These are phyloP conservation scores for Graphiopsis chlorocephala DNA, from an alignment of 2,329 filamentous ascomycete species.

Conservation along the genomic window DNA sequence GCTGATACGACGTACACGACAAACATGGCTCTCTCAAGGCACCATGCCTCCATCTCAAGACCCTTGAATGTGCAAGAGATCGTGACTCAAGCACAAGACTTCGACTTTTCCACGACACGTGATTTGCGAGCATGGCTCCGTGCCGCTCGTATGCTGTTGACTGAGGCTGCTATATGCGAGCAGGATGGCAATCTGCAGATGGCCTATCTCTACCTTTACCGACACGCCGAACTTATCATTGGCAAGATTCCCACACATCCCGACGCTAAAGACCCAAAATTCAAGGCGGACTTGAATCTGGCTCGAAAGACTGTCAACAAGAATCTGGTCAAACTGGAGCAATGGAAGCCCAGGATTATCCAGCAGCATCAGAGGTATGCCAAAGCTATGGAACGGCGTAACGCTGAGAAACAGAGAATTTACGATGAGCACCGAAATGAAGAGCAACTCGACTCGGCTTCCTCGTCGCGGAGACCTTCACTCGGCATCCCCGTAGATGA, in stretches of 20 bases:
- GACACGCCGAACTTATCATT: constrained; percentile 81
- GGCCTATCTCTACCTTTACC: constrained; percentile 86
- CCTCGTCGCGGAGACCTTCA: constrained; percentile 20
- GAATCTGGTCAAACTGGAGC: constrained; percentile 70
- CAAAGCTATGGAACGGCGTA: constrained; percentile 46
- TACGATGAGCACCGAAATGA: constrained; percentile 22
- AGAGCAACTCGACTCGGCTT: constrained; percentile 18
- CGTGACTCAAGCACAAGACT: constrained; percentile 69
- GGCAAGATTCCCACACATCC: constrained; percentile 74
- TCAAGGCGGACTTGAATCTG: constrained; percentile 51
- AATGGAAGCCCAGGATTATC: constrained; percentile 74
- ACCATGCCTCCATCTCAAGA: constrained; percentile 26
- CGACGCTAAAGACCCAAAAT: constrained; percentile 64
- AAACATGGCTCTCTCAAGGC: constrained; percentile 31
- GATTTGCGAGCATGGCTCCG: constrained; percentile 54
- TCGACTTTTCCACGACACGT: constrained; percentile 75
- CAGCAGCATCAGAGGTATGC: constrained; percentile 67
- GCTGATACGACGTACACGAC: not conserved
- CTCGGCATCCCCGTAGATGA: constrained; percentile 9
- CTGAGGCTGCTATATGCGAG: constrained; percentile 78
- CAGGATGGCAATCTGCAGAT: constrained; percentile 82
- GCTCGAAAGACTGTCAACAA: constrained; percentile 61
- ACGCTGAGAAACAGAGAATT: constrained; percentile 28
- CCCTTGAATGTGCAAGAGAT: constrained; percentile 52
- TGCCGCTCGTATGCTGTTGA: constrained; percentile 31